Conservation (phyloP, 805 yeast species). For the Candida berthetii region DNA sequence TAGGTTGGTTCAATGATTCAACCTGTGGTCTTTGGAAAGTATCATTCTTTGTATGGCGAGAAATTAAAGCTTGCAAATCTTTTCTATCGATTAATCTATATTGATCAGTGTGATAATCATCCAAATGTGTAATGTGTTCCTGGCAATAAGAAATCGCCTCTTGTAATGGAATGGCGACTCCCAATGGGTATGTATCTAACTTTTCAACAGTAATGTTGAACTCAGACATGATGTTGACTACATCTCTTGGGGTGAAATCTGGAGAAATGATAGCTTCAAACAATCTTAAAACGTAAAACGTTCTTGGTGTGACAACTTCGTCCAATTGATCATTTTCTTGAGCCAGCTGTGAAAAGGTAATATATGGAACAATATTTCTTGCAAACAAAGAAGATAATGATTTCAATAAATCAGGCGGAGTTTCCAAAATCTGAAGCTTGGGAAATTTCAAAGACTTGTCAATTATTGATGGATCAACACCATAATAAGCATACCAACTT, state of each 20-base stretch:
- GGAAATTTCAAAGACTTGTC: conserved; percentile 36
- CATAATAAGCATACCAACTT: conserved; percentile 56
- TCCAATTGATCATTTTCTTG: conserved; percentile 60
- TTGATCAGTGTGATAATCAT: conserved; percentile 26
- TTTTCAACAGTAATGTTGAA: conserved; percentile 43
- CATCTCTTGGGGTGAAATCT: conserved; percentile 41
- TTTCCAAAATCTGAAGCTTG: conserved; percentile 26
- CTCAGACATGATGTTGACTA: conserved; percentile 58
- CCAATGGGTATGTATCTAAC: conserved; percentile 69
- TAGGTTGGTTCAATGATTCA: conserved; percentile 1
- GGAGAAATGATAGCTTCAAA: conserved; percentile 60
- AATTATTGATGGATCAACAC: conserved; percentile 22
- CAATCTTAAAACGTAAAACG: conserved; percentile 48
- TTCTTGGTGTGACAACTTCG: conserved; percentile 57
- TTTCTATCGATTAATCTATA: conserved; percentile 60
- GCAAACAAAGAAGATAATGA: conserved; percentile 49
- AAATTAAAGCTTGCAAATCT: conserved; percentile 38
- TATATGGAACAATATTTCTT: conserved; percentile 40
- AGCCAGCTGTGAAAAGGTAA: conserved; percentile 61
- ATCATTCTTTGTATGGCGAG: not conserved
- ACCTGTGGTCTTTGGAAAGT: not conserved
- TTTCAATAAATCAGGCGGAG: conserved; percentile 56
- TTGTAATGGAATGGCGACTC: conserved; percentile 60
- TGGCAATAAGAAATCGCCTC: conserved; percentile 55
- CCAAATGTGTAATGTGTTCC: conserved; percentile 43